A percentile compares a stretch with the other conserved stretches of the same genome.
These are phyloP conservation scores for Crucihimalaya himalaica DNA, from an alignment of 345 rosid genomes.

Conservation along the genomic window DNA sequence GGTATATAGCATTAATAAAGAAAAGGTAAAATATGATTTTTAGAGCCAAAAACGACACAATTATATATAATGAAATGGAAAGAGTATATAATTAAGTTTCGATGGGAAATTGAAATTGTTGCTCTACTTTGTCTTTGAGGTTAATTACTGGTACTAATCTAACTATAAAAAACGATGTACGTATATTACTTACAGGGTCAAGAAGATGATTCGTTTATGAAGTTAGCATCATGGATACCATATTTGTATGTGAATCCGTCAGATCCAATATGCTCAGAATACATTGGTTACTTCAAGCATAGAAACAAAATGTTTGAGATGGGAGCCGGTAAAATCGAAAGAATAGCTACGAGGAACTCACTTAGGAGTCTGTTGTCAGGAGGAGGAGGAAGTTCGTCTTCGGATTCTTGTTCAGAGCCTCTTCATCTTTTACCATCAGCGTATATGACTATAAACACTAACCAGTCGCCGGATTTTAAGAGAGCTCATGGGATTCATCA, in stretches of 20 bases:
- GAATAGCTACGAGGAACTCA: slow-evolving; percentile 52
- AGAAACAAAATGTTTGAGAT: slow-evolving; percentile 64
- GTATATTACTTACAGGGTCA: slow-evolving; percentile 16
- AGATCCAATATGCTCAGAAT: slow-evolving; percentile 61
- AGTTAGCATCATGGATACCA: slow-evolving; percentile 56
- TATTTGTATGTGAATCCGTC: slow-evolving; percentile 53
- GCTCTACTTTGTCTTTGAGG: neutral
- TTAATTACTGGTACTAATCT: neutral
- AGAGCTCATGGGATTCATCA: slow-evolving; percentile 75
- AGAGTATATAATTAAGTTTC: too few relatives aligned
- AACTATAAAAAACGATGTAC: neutral
- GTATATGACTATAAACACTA: slow-evolving; percentile 45
- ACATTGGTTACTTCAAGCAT: slow-evolving; percentile 64
- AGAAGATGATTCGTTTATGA: slow-evolving; percentile 41
- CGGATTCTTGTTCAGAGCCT: slow-evolving; percentile 39
- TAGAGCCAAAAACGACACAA: too few relatives aligned
- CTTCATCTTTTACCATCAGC: slow-evolving; percentile 71
- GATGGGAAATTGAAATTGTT: neutral
- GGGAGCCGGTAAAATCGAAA: slow-evolving; percentile 57
- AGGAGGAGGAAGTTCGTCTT: slow-evolving; percentile 23
- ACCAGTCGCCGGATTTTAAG: slow-evolving; percentile 45
- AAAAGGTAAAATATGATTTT: too few relatives aligned
- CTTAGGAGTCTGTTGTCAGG: slow-evolving; percentile 44
- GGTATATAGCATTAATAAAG: too few relatives aligned
- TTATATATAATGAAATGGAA: too few relatives aligned